A percentile compares a stretch with the other conserved stretches of the same genome.
Evolutionary conservation across 495 filamentous ascomycete species (phyloP).

Genomic region (Astrothelium subdiscretum): DNA sequence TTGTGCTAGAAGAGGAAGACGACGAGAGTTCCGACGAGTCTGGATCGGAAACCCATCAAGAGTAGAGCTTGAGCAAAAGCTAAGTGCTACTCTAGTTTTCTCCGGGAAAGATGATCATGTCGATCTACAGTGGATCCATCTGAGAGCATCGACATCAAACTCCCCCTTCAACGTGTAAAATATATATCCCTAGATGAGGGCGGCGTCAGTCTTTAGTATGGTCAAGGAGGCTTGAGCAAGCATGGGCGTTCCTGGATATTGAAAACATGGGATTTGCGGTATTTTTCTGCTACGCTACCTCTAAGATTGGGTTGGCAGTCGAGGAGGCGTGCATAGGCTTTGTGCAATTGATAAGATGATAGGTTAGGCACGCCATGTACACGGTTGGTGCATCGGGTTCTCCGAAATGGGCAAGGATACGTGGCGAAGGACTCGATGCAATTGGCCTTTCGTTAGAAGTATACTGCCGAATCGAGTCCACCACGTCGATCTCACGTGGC

Average conservation of each 20-base stretch:
- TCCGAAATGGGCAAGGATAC: no score
- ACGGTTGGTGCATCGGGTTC: no score
- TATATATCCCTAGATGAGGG: neutral
- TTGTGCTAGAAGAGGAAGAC: constrained; percentile 59
- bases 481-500: neutral
- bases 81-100: neutral
- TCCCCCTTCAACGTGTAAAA: neutral
- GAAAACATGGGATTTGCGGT: neutral
- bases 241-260: neutral
- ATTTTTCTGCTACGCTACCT: neutral
- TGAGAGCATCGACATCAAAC: neutral
- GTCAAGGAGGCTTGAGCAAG: neutral
- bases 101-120: neutral
- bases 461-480: neutral
- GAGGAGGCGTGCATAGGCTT: no score
- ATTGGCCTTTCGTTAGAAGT: neutral
- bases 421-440: neutral
- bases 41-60: neutral
- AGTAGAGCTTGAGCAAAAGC: neutral
- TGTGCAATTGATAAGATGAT: no score
- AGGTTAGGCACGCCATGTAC: no score
- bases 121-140: neutral
- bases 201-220: neutral
- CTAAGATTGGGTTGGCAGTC: no score
- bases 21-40: constrained; percentile 21